Percentiles rank a stretch among this genome's conserved stretches.
phyloP scores from a whole-genome alignment of 768 basidiomycete species.

The Lactarius hatsudake region DNA sequence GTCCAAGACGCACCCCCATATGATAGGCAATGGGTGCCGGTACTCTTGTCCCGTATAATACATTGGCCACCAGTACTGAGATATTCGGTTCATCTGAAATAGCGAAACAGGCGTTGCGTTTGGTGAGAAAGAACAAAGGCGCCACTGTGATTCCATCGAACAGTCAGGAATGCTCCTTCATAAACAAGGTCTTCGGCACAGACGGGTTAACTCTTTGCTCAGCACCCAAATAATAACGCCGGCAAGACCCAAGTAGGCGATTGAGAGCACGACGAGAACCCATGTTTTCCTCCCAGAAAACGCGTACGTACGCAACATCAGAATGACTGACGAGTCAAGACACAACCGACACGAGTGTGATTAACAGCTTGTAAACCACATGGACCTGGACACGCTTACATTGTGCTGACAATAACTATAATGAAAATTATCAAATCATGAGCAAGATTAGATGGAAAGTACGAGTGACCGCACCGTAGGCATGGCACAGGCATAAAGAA shows the following conservation, averaged over 20 bases:
- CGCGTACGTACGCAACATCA: too few species aligned
- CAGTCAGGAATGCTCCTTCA: not conserved
- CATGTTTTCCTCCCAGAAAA: not conserved
- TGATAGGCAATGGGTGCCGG: slow-evolving; percentile 5
- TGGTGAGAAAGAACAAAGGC: not conserved
- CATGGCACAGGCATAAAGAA: too few species aligned
- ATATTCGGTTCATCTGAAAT: slow-evolving; percentile 1
- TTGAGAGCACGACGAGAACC: slow-evolving; percentile 10
- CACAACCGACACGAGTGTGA: too few species aligned
- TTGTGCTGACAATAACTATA: too few species aligned
- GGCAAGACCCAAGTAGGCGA: slow-evolving; percentile 5
- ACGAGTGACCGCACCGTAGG: too few species aligned
- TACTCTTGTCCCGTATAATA: not conserved
- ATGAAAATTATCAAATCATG: too few species aligned
- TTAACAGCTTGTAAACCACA: too few species aligned
- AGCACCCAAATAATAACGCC: slow-evolving; percentile 15
- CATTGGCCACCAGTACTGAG: not conserved
- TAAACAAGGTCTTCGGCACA: not conserved
- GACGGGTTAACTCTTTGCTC: slow-evolving; percentile 7
- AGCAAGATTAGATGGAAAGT: too few species aligned
- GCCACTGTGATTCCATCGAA: slow-evolving; percentile 8
- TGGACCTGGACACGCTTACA: too few species aligned
- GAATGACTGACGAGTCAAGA: too few species aligned
- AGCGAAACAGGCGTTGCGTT: slow-evolving; percentile 15
- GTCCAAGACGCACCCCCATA: slow-evolving; percentile 15